phyloP scores from a whole-genome alignment of 306 rosid genomes.

The Cyclanthera cordifolia region DNA sequence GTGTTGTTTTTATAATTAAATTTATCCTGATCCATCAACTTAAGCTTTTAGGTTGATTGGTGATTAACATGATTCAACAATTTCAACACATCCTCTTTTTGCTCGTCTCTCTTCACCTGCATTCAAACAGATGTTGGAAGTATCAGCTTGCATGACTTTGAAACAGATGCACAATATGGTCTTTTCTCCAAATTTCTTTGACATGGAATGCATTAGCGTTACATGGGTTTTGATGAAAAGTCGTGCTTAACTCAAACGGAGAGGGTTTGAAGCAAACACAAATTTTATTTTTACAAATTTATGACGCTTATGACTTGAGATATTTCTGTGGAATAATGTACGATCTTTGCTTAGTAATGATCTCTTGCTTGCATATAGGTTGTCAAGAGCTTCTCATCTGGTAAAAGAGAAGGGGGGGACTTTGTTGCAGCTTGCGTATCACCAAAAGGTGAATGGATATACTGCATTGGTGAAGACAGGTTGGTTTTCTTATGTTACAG shows the following conservation, averaged over 20 bases:
- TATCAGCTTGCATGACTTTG: background rate
- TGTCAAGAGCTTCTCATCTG: constrained; percentile 97
- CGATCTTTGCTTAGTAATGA: background rate
- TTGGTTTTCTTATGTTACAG: constrained; percentile 11
- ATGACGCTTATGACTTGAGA: background rate
- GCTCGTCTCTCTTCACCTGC: background rate
- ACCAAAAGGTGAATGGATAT: constrained; percentile 99
- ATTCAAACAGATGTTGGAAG: background rate
- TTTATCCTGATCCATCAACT: no score
- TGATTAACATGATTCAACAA: background rate
- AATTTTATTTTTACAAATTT: background rate
- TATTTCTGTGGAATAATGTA: background rate
- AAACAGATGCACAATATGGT: background rate
- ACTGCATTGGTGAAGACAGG: constrained; percentile 99
- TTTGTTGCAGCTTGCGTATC: constrained; percentile 86
- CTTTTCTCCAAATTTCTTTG: background rate
- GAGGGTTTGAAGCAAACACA: background rate
- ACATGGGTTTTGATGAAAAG: background rate
- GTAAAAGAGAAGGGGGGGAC: constrained; percentile 99
- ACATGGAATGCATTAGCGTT: background rate
- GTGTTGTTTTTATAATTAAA: no score
- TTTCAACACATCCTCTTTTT: background rate
- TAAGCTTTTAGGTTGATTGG: no score
- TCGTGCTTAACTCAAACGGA: background rate
- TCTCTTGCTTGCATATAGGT: constrained; percentile 31